These are phyloP conservation scores for Coccomyxa subellipsoidea DNA, from an alignment of 163 green algal genomes.

Conservation along the genomic window DNA sequence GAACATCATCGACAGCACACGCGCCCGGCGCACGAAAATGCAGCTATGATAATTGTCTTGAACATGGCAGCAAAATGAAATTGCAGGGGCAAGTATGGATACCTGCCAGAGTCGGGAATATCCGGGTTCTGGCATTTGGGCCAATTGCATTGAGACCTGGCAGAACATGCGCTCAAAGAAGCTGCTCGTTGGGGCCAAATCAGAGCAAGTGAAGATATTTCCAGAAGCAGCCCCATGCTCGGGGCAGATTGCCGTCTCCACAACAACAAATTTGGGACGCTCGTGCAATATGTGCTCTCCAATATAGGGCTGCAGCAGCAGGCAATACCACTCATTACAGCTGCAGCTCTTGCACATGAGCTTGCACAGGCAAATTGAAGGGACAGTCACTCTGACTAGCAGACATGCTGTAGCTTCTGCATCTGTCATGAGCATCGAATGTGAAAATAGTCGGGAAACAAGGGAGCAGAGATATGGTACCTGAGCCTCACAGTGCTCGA, in stretches of 20 bases:
- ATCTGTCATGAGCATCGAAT: too few species aligned
- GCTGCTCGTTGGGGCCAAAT: not conserved
- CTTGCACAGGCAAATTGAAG: too few species aligned
- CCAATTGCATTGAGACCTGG: not conserved
- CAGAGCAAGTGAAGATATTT: not conserved
- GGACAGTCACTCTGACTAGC: too few species aligned
- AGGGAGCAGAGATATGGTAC: not conserved
- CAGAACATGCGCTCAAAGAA: not conserved
- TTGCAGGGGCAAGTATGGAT: not conserved
- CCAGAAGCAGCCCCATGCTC: not conserved
- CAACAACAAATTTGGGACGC: not conserved
- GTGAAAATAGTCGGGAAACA: not conserved
- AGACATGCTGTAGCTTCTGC: too few species aligned
- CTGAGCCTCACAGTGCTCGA: not conserved
- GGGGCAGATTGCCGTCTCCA: not conserved
- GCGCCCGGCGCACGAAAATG: too few species aligned
- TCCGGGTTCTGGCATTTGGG: not conserved
- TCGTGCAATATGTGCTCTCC: not conserved
- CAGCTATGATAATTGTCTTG: not conserved
- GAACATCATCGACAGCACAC: conserved; percentile 2
- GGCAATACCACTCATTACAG: not conserved
- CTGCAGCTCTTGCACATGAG: too few species aligned
- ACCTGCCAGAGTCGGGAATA: not conserved
- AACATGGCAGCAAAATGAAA: not conserved
- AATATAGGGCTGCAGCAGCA: not conserved